phyloP scores from a whole-genome alignment of 768 basidiomycete genomes.

The Mrakia blollopis region DNA sequence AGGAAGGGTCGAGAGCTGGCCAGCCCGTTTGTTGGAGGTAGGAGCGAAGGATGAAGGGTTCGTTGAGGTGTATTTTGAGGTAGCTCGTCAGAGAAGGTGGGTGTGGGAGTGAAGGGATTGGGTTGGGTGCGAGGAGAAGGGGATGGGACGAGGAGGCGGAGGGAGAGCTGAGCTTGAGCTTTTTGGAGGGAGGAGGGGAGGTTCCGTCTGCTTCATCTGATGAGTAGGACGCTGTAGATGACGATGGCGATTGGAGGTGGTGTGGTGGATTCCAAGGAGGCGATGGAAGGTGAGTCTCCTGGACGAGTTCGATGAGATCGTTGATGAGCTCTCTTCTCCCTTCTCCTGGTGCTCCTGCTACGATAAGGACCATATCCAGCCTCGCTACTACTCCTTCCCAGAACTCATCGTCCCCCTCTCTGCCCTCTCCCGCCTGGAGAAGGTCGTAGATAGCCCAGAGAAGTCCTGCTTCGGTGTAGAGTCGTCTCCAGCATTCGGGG shows the following conservation, averaged over 20 bases:
- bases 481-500: constrained; percentile 55
- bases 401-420: no score
- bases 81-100: no score
- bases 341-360: constrained; percentile 69
- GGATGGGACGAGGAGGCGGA: constrained; percentile 28
- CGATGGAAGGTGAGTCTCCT: constrained; percentile 45
- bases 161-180: background rate
- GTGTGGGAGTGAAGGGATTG: constrained; percentile 50
- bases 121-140: constrained; percentile 38
- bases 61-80: constrained; percentile 46
- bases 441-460: constrained; percentile 44
- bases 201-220: background rate
- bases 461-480: constrained; percentile 73
- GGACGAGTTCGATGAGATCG: no score
- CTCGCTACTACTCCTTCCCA: constrained; percentile 51
- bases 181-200: background rate
- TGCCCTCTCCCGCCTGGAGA: background rate
- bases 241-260: background rate
- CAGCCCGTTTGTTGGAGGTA: constrained; percentile 56
- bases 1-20: constrained; percentile 55
- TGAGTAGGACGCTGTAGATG: background rate
- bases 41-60: constrained; percentile 69
- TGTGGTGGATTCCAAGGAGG: background rate
- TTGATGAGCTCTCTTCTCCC: constrained; percentile 59
- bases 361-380: constrained; percentile 75